Base-by-base conservation (phyloP, 306 rosid genomes). In the Quercus robur region DNA sequence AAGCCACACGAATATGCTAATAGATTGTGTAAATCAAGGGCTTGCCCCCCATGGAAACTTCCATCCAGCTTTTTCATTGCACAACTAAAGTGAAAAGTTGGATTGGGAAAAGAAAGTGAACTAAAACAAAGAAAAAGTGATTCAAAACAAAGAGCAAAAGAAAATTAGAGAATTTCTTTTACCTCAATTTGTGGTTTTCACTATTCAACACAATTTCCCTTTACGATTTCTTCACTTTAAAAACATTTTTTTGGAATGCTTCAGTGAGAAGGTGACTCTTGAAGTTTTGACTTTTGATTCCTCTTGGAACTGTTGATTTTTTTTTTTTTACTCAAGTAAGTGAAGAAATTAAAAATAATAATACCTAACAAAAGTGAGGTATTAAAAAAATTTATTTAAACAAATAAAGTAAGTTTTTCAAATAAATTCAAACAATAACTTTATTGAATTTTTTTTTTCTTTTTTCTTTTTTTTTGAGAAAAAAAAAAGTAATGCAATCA, bases 121-220 rank as follows among this genome's bases (percentile, higher is more conserved):
- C 28, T 25, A 5, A 57, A 51, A 64, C 15, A 77, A 70, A 70
- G 75, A 15, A 52, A 83, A 81, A 83, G 78, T 74, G 81, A 73
- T 55, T 9, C 4, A 49, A 23, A 61, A 38, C 41, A 15, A 83
- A 74, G 78, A 59, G 28, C 25, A 61, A 23, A 78, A 71, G 2
- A 1, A 13, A 74, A 70, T 15, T 82, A 77, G 77, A 72, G 78
- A 70, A 62, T 74, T 67, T 83, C 75, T 74, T 85, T 86, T 57
- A 13, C 63, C 49, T 9, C 12, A 35, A 31, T 75, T 56, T 58
- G 56, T 71, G 11, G 14, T 66, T 15, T 4, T 77, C 71, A 63
- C 44, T 77, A 19, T 67, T 56, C 59, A 64, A 49, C 46, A 70
- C 85, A 78, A 70, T 77, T 81, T 41, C 64, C 59, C 84, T 81